These are phyloP conservation scores for Hemileccinum impolitum DNA, from an alignment of 768 basidiomycete species.

Conservation along the genomic window DNA sequence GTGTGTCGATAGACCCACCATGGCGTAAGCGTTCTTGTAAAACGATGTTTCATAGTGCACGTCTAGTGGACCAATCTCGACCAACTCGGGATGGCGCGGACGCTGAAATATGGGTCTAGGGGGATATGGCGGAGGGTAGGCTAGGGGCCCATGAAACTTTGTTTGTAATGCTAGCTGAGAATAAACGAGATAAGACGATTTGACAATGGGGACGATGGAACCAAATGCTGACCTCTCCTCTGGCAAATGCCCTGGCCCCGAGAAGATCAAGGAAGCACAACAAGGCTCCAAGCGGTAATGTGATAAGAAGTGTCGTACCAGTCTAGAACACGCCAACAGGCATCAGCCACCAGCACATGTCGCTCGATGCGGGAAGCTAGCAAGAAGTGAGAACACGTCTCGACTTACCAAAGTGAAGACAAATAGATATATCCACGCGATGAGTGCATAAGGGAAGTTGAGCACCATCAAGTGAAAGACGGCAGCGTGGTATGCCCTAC, in stretches of 20 bases:
- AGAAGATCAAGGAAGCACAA: constrained; percentile 76
- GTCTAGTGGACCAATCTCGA: constrained; percentile 42
- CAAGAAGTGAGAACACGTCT: not conserved
- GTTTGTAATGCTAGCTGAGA: constrained; percentile 62
- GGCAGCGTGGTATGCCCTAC: constrained; percentile 57
- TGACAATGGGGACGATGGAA: not conserved
- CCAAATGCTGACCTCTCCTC: constrained; percentile 55
- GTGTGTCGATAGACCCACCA: constrained; percentile 46
- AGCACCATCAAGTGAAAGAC: constrained; percentile 67
- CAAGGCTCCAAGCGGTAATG: constrained; percentile 72
- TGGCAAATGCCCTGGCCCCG: constrained; percentile 66
- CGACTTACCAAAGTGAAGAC: constrained; percentile 72
- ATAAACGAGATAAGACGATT: constrained; percentile 12
- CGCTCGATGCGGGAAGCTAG: constrained; percentile 1
- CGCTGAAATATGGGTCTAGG: constrained; percentile 76
- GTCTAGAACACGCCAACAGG: constrained; percentile 39
- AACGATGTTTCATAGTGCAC: constrained; percentile 64
- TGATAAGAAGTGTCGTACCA: constrained; percentile 77
- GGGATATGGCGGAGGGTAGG: constrained; percentile 61
- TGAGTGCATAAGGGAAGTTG: constrained; percentile 76
- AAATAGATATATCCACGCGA: constrained; percentile 78
- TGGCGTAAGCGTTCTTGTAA: constrained; percentile 77
- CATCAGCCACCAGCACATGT: constrained; percentile 17
- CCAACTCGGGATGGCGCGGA: constrained; percentile 42
- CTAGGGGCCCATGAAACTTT: constrained; percentile 64